A percentile compares a stretch with the other conserved stretches of the same genome.
Evolutionary conservation across 2,329 filamentous ascomycete genomes (phyloP).

Genomic region (Fusarium sterilihyphosum): DNA sequence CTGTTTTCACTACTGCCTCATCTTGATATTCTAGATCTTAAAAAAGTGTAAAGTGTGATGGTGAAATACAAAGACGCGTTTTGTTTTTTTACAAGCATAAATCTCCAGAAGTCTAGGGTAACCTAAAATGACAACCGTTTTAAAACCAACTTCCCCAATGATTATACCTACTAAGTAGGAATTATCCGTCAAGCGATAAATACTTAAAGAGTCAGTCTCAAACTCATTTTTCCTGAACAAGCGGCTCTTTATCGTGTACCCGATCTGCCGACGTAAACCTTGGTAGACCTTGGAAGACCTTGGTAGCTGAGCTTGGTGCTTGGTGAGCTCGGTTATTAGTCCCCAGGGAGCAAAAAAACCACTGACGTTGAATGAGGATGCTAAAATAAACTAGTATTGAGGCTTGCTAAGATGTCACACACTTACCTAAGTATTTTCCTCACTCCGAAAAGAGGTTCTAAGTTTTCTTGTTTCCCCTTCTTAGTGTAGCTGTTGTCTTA

Average conservation of each 20-base stretch:
- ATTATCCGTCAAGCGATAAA: background rate
- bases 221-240: background rate
- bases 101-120: background rate
- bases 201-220: background rate
- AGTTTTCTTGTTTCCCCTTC: background rate
- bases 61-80: no score
- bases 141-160: background rate
- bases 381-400: background rate
- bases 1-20: background rate
- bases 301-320: background rate
- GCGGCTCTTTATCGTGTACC: background rate
- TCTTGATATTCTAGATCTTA: background rate
- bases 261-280: background rate
- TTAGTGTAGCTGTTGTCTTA: background rate
- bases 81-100: background rate
- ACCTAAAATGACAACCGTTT: background rate
- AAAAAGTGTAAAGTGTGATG: no score
- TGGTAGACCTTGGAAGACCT: background rate
- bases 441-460: background rate
- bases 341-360: background rate
- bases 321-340: background rate
- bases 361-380: background rate
- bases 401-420: no score
- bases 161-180: background rate
- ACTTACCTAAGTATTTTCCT: background rate